Evolutionary conservation across 1,284 basidiomycete genomes (phyloP).

Genomic region (Pulveroboletus sp.): DNA sequence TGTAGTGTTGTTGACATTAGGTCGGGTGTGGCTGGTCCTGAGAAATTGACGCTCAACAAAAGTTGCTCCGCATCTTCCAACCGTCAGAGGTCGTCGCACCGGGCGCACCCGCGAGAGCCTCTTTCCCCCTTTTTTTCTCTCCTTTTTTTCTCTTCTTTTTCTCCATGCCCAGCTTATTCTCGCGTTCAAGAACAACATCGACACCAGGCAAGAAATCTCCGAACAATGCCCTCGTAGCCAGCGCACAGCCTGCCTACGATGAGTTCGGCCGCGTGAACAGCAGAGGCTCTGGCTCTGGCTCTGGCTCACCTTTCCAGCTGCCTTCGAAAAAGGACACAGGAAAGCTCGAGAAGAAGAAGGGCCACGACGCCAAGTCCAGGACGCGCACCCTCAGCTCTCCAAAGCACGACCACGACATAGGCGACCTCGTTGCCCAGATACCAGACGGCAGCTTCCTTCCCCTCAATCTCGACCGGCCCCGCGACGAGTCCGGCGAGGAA

Average conservation of each 20-base stretch:
- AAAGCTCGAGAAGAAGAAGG: constrained; percentile 57
- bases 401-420: constrained; percentile 33
- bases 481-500: constrained; percentile 38
- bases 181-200: constrained; percentile 55
- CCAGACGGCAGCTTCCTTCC: constrained; percentile 67
- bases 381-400: constrained; percentile 43
- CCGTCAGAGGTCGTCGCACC: constrained; percentile 20
- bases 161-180: constrained; percentile 60
- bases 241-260: constrained; percentile 42
- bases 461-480: constrained; percentile 55
- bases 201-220: constrained; percentile 42
- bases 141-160: constrained; percentile 6
- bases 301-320: constrained; percentile 19
- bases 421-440: constrained; percentile 43
- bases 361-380: constrained; percentile 42
- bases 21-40: constrained; percentile 22
- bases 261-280: constrained; percentile 67
- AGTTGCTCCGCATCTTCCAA: constrained; percentile 9
- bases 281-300: constrained; percentile 39
- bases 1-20: no score
- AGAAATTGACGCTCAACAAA: constrained; percentile 29
- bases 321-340: constrained; percentile 41
- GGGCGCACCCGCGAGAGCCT: constrained; percentile 11
- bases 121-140: neutral
- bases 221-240: constrained; percentile 13